phyloP scores from a whole-genome alignment of 108 stramenopile genomes.

The Hondaea fermentalgiana region DNA sequence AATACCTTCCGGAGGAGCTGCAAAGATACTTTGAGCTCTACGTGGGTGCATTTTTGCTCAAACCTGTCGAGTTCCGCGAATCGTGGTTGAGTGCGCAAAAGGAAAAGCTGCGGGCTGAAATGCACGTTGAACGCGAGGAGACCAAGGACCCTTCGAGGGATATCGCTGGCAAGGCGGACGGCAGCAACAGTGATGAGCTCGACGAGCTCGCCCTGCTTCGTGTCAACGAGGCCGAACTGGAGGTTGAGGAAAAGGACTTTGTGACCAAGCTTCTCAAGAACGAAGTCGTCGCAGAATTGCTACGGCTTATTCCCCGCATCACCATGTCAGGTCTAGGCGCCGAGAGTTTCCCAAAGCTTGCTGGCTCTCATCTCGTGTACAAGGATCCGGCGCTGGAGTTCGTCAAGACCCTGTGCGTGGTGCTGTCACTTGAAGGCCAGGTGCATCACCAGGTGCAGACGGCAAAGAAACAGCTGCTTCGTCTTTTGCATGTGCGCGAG shows the following conservation, averaged over 20 bases:
- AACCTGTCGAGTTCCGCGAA: neutral
- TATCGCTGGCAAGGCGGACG: neutral
- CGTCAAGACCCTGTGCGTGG: constrained; percentile 71
- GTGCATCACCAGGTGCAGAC: constrained; percentile 65
- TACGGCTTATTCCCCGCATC: constrained; percentile 38
- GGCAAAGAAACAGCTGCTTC: constrained; percentile 71
- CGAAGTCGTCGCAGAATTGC: constrained; percentile 62
- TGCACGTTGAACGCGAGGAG: neutral
- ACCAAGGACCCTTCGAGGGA: neutral
- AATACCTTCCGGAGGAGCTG: constrained; percentile 56
- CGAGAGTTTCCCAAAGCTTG: constrained; percentile 48
- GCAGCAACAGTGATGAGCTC: neutral
- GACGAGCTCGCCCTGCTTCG: constrained; percentile 59
- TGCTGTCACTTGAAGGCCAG: constrained; percentile 75
- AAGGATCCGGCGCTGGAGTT: constrained; percentile 81
- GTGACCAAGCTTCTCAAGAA: constrained; percentile 66
- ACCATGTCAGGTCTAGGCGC: constrained; percentile 24
- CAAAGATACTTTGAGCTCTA: neutral
- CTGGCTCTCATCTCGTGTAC: constrained; percentile 54
- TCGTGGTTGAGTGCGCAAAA: neutral
- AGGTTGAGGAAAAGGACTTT: constrained; percentile 64
- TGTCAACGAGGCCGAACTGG: constrained; percentile 44
- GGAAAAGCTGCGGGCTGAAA: neutral
- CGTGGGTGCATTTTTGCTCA: neutral
- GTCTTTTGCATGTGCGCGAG: constrained; percentile 84